These are phyloP conservation scores for Wickerhamomyces strasburgensis DNA, from an alignment of 805 yeast genomes.

Conservation along the genomic window DNA sequence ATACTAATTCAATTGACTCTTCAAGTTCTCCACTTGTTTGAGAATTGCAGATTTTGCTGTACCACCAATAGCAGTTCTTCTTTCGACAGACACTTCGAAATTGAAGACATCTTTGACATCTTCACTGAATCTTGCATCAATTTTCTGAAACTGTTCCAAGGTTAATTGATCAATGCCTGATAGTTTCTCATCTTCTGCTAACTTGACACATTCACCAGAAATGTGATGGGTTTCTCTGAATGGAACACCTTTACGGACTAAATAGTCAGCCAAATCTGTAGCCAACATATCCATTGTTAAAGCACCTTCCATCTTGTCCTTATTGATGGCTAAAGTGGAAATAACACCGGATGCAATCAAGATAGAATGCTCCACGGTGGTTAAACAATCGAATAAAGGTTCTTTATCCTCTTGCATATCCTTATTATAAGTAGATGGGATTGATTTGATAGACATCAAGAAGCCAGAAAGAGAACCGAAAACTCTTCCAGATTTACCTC, in stretches of 20 bases:
- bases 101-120: conserved; percentile 86
- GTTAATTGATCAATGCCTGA: conserved; percentile 84
- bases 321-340: conserved; percentile 73
- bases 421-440: conserved; percentile 96
- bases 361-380: conserved; percentile 90
- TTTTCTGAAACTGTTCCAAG: conserved; percentile 68
- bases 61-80: conserved; percentile 96
- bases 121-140: conserved; percentile 72
- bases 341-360: conserved; percentile 95
- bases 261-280: conserved; percentile 95
- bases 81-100: conserved; percentile 92
- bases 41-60: conserved; percentile 89
- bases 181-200: conserved; percentile 72
- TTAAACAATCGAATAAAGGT: conserved; percentile 88
- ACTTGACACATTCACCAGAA: conserved; percentile 94
- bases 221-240: conserved; percentile 99
- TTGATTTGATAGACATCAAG: conserved; percentile 93
- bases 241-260: conserved; percentile 97
- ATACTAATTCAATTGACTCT: conserved; percentile 24
- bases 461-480: conserved; percentile 94
- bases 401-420: conserved; percentile 99
- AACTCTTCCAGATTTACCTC: conserved; percentile 97
- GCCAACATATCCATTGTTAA: conserved; percentile 99
- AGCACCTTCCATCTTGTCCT: conserved; percentile 76
- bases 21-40: conserved; percentile 51